Percentiles rank a stretch among this genome's conserved stretches.
Evolutionary conservation across 2,329 filamentous ascomycete genomes (phyloP).

Genomic region (Fusarium abutilonis): DNA sequence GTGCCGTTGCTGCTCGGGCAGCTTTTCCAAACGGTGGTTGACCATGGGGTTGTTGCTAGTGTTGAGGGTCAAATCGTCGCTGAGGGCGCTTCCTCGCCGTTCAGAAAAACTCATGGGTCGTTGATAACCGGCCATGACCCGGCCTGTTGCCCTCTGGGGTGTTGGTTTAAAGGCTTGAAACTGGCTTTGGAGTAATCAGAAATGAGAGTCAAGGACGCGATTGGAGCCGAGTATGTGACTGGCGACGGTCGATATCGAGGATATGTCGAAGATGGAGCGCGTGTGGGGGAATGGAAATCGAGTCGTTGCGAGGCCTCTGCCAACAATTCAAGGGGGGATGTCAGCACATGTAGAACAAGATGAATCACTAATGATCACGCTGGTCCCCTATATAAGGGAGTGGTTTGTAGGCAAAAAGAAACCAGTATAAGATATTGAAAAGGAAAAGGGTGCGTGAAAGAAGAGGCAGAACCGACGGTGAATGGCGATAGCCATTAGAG

Average conservation of each 20-base stretch:
- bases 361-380: slow-evolving; percentile 9
- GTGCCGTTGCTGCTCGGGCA: slow-evolving; percentile 52
- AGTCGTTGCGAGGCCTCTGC: slow-evolving; percentile 31
- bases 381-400: slow-evolving; percentile 5
- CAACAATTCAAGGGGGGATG: slow-evolving; percentile 30
- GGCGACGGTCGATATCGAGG: slow-evolving; percentile 35
- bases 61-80: slow-evolving; percentile 66
- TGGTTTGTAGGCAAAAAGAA: slow-evolving; percentile 6
- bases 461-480: slow-evolving; percentile 37
- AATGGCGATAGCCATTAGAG: slow-evolving; percentile 34
- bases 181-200: slow-evolving; percentile 14
- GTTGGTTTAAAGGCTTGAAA: slow-evolving; percentile 7
- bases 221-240: slow-evolving; percentile 16
- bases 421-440: slow-evolving; percentile 21
- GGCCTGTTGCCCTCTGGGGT: slow-evolving; percentile 31
- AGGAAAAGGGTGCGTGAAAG: slow-evolving; percentile 26
- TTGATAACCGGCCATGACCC: slow-evolving; percentile 51
- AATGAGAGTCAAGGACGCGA: slow-evolving; percentile 24
- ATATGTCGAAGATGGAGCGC: slow-evolving; percentile 29
- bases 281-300: slow-evolving; percentile 34
- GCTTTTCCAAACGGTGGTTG: slow-evolving; percentile 63
- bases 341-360: slow-evolving; percentile 40
- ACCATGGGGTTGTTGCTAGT: slow-evolving; percentile 58
- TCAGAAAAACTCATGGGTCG: slow-evolving; percentile 69
- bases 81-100: slow-evolving; percentile 66